Evolutionary conservation across 768 basidiomycete genomes (phyloP).

Genomic region (Lyophyllum semitale): DNA sequence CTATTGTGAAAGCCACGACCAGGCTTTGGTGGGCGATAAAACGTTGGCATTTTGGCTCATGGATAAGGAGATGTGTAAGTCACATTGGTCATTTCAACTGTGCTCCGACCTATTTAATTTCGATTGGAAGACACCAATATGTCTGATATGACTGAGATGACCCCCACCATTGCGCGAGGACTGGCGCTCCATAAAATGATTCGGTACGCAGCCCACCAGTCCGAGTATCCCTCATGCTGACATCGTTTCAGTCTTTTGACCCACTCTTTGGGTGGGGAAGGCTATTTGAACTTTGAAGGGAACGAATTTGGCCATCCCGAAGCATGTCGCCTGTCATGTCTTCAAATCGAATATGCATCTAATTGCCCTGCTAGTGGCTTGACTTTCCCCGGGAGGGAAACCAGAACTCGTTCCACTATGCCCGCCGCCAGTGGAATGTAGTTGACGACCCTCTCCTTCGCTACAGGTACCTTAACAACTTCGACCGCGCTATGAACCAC

Average conservation of each 20-base stretch:
- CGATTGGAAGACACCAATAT: constrained; percentile 78
- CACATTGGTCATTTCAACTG: not conserved
- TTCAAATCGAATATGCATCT: not conserved
- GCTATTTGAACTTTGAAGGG: constrained; percentile 96
- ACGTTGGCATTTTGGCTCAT: constrained; percentile 99
- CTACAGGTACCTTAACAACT: constrained; percentile 94
- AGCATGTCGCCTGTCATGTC: constrained; percentile 39
- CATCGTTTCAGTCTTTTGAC: constrained; percentile 67
- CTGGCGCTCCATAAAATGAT: constrained; percentile 97
- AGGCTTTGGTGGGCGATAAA: constrained; percentile 98
- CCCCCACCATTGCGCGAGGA: constrained; percentile 85
- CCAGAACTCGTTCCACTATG: constrained; percentile 94
- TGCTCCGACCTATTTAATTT: constrained; percentile 1
- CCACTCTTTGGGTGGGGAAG: constrained; percentile 93
- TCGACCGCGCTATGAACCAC: constrained; percentile 91
- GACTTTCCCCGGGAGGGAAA: constrained; percentile 98
- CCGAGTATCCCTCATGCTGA: not conserved
- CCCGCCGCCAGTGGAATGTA: constrained; percentile 95
- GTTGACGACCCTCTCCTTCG: constrained; percentile 83
- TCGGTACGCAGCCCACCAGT: constrained; percentile 47
- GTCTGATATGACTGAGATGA: constrained; percentile 84
- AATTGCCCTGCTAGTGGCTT: constrained; percentile 71
- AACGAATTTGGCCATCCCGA: constrained; percentile 99
- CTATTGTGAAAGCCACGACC: constrained; percentile 95
- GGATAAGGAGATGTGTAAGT: constrained; percentile 99